Evolutionary conservation across 257 asterid species (phyloP).

Genomic region (Petunia secreta): DNA sequence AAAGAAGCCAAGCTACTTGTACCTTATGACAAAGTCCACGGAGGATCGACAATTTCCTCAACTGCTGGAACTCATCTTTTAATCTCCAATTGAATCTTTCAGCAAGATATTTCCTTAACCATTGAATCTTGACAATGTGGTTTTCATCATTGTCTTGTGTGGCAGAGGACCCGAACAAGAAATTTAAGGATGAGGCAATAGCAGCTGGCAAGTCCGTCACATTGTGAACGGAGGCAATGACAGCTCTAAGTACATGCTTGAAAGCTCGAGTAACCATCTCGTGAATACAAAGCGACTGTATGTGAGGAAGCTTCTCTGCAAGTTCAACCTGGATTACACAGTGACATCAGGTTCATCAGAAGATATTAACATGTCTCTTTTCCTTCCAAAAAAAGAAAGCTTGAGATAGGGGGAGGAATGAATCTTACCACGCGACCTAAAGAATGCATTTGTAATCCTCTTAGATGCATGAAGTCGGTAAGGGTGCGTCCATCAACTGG

Average conservation of each 20-base stretch:
- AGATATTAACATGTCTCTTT: not conserved
- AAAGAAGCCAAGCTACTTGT: slow-evolving; percentile 26
- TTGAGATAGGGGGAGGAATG: slow-evolving; percentile 21
- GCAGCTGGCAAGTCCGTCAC: slow-evolving; percentile 63
- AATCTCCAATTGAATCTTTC: slow-evolving; percentile 81
- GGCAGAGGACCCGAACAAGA: slow-evolving; percentile 74
- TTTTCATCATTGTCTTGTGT: slow-evolving; percentile 43
- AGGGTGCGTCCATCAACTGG: slow-evolving; percentile 98
- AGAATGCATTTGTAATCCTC: slow-evolving; percentile 92
- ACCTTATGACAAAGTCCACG: slow-evolving; percentile 99
- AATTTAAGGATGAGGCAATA: slow-evolving; percentile 77
- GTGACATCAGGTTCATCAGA: slow-evolving; percentile 33
- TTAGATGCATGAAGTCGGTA: slow-evolving; percentile 98
- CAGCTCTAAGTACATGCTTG: slow-evolving; percentile 90
- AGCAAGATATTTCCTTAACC: slow-evolving; percentile 65
- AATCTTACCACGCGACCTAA: slow-evolving; percentile 90
- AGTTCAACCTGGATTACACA: slow-evolving; percentile 80
- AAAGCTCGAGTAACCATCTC: slow-evolving; percentile 99
- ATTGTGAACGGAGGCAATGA: slow-evolving; percentile 77
- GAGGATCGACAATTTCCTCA: slow-evolving; percentile 82
- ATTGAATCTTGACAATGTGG: slow-evolving; percentile 62
- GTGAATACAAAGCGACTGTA: slow-evolving; percentile 95
- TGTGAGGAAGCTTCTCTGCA: slow-evolving; percentile 96
- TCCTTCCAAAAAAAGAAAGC: not conserved
- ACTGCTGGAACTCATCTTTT: slow-evolving; percentile 70